A percentile compares a stretch with the other conserved stretches of the same genome.
Evolutionary conservation across 305 asterid genomes (phyloP).

Genomic region (Fraxinus nigra): DNA sequence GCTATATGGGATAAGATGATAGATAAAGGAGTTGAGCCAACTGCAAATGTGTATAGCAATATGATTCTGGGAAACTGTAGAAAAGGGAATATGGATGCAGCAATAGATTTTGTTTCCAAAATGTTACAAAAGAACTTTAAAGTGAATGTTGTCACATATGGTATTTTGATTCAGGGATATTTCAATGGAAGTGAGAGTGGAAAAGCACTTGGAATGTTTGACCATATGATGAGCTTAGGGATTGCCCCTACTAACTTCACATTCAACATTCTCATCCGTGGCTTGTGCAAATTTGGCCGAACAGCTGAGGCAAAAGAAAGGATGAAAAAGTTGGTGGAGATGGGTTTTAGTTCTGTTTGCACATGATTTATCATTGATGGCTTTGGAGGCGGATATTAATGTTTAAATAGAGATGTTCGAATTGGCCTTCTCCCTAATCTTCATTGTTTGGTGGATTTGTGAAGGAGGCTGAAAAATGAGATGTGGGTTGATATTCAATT

Average conservation of each 20-base stretch:
- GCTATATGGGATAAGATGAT: constrained; percentile 61
- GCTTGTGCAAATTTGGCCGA: constrained; percentile 63
- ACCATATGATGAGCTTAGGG: constrained; percentile 52
- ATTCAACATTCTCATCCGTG: constrained; percentile 48
- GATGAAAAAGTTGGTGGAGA: constrained; percentile 44
- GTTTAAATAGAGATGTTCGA: constrained; percentile 57
- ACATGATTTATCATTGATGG: constrained; percentile 60
- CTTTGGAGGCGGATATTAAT: constrained; percentile 48
- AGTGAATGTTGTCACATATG: constrained; percentile 60
- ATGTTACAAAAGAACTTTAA: constrained; percentile 39
- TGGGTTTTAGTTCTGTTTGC: constrained; percentile 48
- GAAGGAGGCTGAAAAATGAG: constrained; percentile 39
- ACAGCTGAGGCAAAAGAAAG: constrained; percentile 44
- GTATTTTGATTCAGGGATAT: constrained; percentile 65
- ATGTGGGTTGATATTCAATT: constrained; percentile 60
- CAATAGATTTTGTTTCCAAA: constrained; percentile 44
- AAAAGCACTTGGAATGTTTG: constrained; percentile 51
- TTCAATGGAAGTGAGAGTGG: constrained; percentile 52
- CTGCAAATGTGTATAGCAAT: constrained; percentile 49
- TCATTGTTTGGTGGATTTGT: neutral
- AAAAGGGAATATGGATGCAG: constrained; percentile 56
- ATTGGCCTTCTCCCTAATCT: constrained; percentile 46
- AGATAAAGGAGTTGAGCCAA: constrained; percentile 47
- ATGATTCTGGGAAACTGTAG: constrained; percentile 69
- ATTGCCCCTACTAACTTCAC: constrained; percentile 57